phyloP scores from a whole-genome alignment of 495 filamentous ascomycete genomes.

The Xylaria curta region DNA sequence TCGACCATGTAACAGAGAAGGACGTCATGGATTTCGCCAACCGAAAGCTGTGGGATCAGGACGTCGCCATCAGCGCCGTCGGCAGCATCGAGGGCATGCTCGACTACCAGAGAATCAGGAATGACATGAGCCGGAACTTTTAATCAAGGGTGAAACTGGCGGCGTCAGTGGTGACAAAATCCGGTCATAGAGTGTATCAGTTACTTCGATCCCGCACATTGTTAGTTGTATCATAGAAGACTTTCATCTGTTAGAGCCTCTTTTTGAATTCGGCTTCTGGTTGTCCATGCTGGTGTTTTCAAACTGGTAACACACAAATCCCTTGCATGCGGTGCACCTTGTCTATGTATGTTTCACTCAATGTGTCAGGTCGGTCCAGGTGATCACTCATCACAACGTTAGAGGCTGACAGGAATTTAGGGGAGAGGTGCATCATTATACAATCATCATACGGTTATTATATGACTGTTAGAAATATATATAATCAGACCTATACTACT shows the following conservation, averaged over 20 bases:
- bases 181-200: conserved; percentile 45
- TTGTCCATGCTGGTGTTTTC: not conserved
- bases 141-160: conserved; percentile 35
- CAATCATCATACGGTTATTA: not conserved
- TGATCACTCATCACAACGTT: not conserved
- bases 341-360: conserved; percentile 6
- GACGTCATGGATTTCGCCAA: conserved; percentile 95
- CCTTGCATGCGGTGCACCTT: not conserved
- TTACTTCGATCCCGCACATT: conserved; percentile 36
- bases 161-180: conserved; percentile 32
- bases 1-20: conserved; percentile 89
- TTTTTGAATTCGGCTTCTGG: not conserved
- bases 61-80: conserved; percentile 90
- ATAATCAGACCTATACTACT: not conserved
- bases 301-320: not conserved
- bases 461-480: not conserved
- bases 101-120: conserved; percentile 87
- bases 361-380: not conserved
- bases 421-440: not conserved
- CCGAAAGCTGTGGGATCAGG: conserved; percentile 94
- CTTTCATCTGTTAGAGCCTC: conserved; percentile 38
- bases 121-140: conserved; percentile 87
- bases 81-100: conserved; percentile 89
- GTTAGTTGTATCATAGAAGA: conserved; percentile 46
- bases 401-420: not conserved